Evolutionary conservation across 1,139 yeast species (phyloP), one percentile per base, ranked within the genome.

Genomic region (Candida buenavistaensis): DNA sequence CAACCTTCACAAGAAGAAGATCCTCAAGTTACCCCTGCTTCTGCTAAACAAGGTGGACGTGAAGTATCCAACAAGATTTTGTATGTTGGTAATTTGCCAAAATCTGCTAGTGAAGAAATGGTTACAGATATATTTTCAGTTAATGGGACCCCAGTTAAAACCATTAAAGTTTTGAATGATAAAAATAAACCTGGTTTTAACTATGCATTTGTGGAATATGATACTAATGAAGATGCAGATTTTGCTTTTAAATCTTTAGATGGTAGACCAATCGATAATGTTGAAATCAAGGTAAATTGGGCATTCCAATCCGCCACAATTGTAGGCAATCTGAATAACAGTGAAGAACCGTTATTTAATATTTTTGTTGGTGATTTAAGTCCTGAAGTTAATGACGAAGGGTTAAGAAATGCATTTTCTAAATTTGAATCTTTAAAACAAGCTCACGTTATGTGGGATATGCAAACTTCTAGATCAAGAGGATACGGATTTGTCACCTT

Each of bases 391-490:
- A 82, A 85, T 52, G 96, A 89, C 57, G 95, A 84, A 46, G 59
- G 75, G 13, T 69, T 89, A 45, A 68, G 68, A 35, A 64, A 59
- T 30, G 72, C 85, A 6, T 89, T 89, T 54, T 50, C 67, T n/a
- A 65, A 66, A 37, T 85, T 78, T 55, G 67, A 68, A 14, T 75
- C 89, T 4, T 65, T 85, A 50, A 67, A 79, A 34, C 95, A 87
- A 55, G 96, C 96, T 12, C 90, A 88, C 49, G 96, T 89, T 25
- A 89, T 89, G 96, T 88, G 96, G 96, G 96, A 89, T 58, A 87
- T 87, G 95, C 90, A 84, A 55, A 85, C 95, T 14, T 90, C 95
- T 23, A 69, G 95, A 55, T 85, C 95, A 4, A 72, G 96, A 60
- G 95, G 96, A 14, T 89, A 88, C 54, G 96, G 96, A 1, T 89